Evolutionary conservation across 352 stramenopile genomes (phyloP), one percentile per base, ranked within the genome.

Genomic region (Phytophthora macrochlamydospora): DNA sequence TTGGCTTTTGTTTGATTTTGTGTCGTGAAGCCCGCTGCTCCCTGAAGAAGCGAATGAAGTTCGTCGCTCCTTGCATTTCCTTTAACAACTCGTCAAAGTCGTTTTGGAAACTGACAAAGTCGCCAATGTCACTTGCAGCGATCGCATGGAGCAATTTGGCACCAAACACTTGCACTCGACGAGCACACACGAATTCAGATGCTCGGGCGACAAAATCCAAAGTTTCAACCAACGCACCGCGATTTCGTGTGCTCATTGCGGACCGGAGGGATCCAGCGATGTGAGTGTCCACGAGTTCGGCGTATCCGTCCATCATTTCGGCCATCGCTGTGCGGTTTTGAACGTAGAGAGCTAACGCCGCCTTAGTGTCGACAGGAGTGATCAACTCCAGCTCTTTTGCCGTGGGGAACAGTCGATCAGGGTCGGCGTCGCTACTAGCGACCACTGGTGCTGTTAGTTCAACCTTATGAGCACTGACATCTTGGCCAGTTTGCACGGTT

Each of bases 241-340:
- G 79, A 54, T 85, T 85, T 31, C 70, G 67, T 3, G 58, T 50
- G 4, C 51, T 69, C 42, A 90, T 54, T 4, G 83, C 84, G 0
- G 45, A 49, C 11, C 56, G 49, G 6, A 93, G 59, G 13, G 79
- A 78, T 12, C 79, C 79, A 1, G 73, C 33, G 53, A 93, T 86
- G 7, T 90, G 79, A 7, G 73, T 71, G 12, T 78, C 53, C 18
- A 78, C 77, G 49, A 93, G 62, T 38, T 92, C 81, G 11, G 75
- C 65, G 46, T 81, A 93, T 0, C 85, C 85, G 42, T 89, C 72
- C 8, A 93, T 68, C 85, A 93, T 93, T 46, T 92, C 85, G 3
- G 75, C 51, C 63, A 90, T 73, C 7, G 81, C 83, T 12, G 60
- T 66, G 13, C 78, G 70, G 66, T 90, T 91, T 42, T 91, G 79